A percentile compares a stretch with the other conserved stretches of the same genome.
Evolutionary conservation across 768 basidiomycete species (phyloP).

Genomic region (Pholiota conissans): DNA sequence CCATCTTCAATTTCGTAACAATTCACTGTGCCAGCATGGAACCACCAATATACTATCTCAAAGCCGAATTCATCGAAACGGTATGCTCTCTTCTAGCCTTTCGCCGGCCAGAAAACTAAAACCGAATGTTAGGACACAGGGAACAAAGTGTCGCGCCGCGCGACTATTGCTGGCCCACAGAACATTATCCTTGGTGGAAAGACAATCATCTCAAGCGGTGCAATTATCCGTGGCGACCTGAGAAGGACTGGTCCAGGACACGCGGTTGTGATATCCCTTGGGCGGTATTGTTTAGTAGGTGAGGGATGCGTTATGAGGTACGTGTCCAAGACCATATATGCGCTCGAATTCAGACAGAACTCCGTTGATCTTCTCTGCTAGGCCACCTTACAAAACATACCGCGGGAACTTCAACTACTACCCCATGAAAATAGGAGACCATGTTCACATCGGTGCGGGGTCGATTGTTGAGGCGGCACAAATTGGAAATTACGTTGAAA

Average conservation of each 20-base stretch:
- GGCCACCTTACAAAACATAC: constrained; percentile 89
- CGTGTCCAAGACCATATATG: constrained; percentile 3
- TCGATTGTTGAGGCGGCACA: constrained; percentile 92
- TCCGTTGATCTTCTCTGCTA: too few relatives aligned
- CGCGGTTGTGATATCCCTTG: constrained; percentile 91
- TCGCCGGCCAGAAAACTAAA: not conserved
- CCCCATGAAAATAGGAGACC: constrained; percentile 95
- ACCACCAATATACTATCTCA: constrained; percentile 74
- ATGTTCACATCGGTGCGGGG: constrained; percentile 91
- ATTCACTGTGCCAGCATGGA: constrained; percentile 48
- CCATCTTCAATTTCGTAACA: not conserved
- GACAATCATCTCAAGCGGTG: constrained; percentile 88
- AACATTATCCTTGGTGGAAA: constrained; percentile 98
- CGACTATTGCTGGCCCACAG: constrained; percentile 89
- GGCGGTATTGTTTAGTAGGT: constrained; percentile 89
- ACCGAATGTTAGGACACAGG: constrained; percentile 74
- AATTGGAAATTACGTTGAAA: constrained; percentile 92
- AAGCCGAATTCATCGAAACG: constrained; percentile 87
- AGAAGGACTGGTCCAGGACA: constrained; percentile 87
- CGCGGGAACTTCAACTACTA: constrained; percentile 95
- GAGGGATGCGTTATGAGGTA: constrained; percentile 91
- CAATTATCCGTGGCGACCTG: constrained; percentile 93
- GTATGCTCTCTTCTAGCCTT: constrained; percentile 36
- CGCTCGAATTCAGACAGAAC: too few relatives aligned
- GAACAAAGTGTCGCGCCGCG: constrained; percentile 92